These are phyloP conservation scores for Aciculosporium take DNA, from an alignment of 2,329 filamentous ascomycete species.

Conservation along the genomic window DNA sequence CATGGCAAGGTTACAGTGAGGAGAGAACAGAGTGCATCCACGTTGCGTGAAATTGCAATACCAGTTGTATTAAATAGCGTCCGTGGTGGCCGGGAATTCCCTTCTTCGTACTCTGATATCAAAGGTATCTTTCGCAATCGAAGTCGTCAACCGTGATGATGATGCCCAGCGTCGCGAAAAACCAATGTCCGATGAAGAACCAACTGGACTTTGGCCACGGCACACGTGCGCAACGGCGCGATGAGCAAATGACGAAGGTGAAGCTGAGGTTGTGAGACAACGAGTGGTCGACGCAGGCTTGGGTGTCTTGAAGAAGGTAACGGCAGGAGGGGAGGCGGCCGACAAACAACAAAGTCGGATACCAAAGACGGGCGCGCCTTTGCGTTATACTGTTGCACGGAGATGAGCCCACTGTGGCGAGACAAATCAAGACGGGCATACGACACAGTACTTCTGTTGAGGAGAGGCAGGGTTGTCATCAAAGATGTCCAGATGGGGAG, in stretches of 20 bases:
- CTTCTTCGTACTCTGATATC: not conserved
- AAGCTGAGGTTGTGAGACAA: not conserved
- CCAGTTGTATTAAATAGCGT: not conserved
- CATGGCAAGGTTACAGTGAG: conserved; percentile 12
- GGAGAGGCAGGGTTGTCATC: not conserved
- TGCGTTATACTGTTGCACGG: not conserved
- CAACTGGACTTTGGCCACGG: not conserved
- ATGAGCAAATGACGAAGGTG: not conserved
- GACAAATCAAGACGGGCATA: not conserved
- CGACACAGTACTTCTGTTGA: no score
- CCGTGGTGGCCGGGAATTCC: not conserved
- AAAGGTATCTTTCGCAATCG: not conserved
- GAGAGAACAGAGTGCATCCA: not conserved
- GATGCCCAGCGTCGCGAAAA: not conserved
- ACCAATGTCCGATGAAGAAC: not conserved
- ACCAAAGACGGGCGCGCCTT: not conserved
- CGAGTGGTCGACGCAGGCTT: no score
- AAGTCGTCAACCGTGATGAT: not conserved
- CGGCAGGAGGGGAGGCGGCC: no score
- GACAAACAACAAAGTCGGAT: no score
- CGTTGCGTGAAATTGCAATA: not conserved
- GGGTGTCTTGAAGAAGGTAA: no score
- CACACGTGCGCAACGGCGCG: conserved; percentile 1
- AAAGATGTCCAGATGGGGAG: not conserved
- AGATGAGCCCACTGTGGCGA: no score